These are phyloP conservation scores for Breynia disticha DNA, from an alignment of 441 rosid species.

Conservation along the genomic window DNA sequence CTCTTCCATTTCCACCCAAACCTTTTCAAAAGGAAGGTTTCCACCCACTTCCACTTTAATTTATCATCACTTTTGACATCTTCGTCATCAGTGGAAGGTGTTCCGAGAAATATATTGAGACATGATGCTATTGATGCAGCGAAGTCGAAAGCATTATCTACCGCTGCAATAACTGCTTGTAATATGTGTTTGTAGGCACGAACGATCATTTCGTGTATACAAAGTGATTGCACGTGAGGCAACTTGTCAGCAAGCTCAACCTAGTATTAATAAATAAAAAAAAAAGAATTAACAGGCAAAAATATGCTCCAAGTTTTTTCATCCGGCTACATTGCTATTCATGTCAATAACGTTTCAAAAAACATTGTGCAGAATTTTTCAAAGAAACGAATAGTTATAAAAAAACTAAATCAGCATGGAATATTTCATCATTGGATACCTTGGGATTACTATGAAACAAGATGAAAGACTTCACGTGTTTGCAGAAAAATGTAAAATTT, in stretches of 20 bases:
- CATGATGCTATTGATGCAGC: conserved; percentile 46
- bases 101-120: conserved; percentile 47
- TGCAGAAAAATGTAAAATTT: too few relatives aligned
- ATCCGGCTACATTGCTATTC: conserved; percentile 1
- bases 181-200: conserved; percentile 59
- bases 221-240: conserved; percentile 67
- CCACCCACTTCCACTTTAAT: conserved; percentile 46
- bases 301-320: neutral
- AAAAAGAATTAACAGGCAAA: conserved; percentile 1
- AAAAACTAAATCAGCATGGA: too few relatives aligned
- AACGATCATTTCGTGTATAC: conserved; percentile 63
- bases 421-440: neutral
- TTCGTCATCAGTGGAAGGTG: conserved; percentile 24
- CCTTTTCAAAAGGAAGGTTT: conserved; percentile 40
- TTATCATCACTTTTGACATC: conserved; percentile 24
- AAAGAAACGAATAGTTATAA: too few relatives aligned
- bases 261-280: conserved; percentile 19
- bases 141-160: conserved; percentile 26
- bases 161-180: conserved; percentile 44
- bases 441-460: neutral
- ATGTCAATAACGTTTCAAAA: too few relatives aligned
- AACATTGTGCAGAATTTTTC: too few relatives aligned
- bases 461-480: too few relatives aligned
- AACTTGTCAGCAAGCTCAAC: conserved; percentile 55
- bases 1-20: conserved; percentile 48